A percentile compares a stretch with the other conserved stretches of the same genome.
These are phyloP conservation scores for Hymenoscyphus repandus DNA, from an alignment of 2,329 filamentous ascomycete species.

Conservation along the genomic window DNA sequence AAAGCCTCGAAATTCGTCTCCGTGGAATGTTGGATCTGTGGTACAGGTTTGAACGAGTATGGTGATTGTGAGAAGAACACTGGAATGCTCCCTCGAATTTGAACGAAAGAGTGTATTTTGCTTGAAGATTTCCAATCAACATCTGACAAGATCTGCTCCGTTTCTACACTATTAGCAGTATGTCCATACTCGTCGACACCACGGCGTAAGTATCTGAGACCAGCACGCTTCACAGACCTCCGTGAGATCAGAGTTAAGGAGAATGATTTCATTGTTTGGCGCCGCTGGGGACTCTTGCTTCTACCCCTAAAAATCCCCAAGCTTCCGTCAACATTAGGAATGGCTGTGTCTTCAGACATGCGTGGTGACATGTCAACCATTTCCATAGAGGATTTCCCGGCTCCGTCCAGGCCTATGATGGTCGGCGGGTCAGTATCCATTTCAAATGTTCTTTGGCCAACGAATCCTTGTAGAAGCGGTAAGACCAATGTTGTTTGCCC, in stretches of 20 bases:
- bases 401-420: conserved; percentile 46
- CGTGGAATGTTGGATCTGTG: conserved; percentile 73
- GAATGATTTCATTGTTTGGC: conserved; percentile 21
- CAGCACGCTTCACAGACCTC: conserved; percentile 78
- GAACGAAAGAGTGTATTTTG: conserved; percentile 76
- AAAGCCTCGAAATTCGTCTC: conserved; percentile 76
- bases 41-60: conserved; percentile 85
- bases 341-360: background rate
- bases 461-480: conserved; percentile 88
- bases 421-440: conserved; percentile 53
- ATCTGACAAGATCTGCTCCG: conserved; percentile 83
- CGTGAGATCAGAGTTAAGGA: conserved; percentile 90
- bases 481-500: conserved; percentile 67
- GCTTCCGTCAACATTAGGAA: conserved; percentile 1
- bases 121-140: conserved; percentile 56
- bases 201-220: conserved; percentile 81
- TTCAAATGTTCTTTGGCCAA: conserved; percentile 78
- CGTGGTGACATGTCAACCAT: conserved; percentile 35
- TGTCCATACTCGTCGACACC: conserved; percentile 87
- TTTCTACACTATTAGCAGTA: conserved; percentile 87
- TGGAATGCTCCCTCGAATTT: conserved; percentile 86
- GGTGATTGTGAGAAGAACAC: conserved; percentile 93
- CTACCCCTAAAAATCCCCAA: background rate
- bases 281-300: background rate
- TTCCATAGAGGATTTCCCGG: conserved; percentile 36